Conservation (phyloP, 164 flowering plant genomes). For the Annona squamosa region DNA sequence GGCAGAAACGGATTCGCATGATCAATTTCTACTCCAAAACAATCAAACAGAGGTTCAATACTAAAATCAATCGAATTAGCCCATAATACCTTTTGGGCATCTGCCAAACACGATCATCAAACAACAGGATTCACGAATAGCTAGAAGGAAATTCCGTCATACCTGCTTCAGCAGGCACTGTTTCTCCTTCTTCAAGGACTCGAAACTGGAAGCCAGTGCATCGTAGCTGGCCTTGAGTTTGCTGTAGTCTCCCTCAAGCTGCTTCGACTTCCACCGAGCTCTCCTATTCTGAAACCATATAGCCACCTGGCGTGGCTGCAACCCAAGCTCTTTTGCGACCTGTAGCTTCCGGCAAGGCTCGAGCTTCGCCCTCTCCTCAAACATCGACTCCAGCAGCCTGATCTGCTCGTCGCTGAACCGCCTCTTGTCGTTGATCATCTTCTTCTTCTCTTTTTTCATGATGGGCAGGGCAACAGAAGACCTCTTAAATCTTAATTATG, state of each 20-base stretch:
- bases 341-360: slow-evolving; percentile 55
- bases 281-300: slow-evolving; percentile 90
- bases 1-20: too few species aligned
- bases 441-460: slow-evolving; percentile 5
- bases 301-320: slow-evolving; percentile 72
- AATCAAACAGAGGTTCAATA: too few species aligned
- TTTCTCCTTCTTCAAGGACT: slow-evolving; percentile 47
- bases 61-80: too few species aligned
- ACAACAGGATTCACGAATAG: not conserved
- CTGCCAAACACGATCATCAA: not conserved
- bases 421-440: slow-evolving; percentile 8
- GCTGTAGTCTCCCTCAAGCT: slow-evolving; percentile 52
- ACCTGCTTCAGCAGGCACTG: slow-evolving; percentile 51
- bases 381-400: slow-evolving; percentile 48
- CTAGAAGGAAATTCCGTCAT: not conserved
- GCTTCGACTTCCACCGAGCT: slow-evolving; percentile 79
- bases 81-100: not conserved
- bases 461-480: not conserved
- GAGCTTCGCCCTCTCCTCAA: slow-evolving; percentile 53
- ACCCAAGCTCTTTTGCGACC: slow-evolving; percentile 59
- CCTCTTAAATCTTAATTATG: not conserved
- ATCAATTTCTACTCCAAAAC: too few species aligned
- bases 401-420: slow-evolving; percentile 26
- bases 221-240: slow-evolving; percentile 39
- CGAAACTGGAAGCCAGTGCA: slow-evolving; percentile 30